Conservation (phyloP, 129 eudicot species). For the Daucus carota region DNA sequence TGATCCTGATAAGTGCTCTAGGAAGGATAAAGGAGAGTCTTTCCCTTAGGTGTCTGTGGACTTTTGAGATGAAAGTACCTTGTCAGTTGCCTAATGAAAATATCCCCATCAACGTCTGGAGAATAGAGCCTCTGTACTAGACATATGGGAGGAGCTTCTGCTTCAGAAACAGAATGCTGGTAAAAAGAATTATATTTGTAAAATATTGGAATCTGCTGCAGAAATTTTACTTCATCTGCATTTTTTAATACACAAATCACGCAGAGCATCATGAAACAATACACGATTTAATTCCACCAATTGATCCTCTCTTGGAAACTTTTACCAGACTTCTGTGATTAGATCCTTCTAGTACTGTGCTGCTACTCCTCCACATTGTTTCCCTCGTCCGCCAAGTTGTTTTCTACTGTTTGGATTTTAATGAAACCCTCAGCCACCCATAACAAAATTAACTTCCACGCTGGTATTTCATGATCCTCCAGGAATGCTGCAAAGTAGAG, state of each 20-base stretch:
- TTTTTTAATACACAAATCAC: conserved; percentile 25
- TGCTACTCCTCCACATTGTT: conserved; percentile 25
- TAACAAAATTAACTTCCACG: conserved; percentile 21
- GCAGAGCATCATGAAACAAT: conserved; percentile 39
- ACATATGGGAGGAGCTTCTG: not conserved
- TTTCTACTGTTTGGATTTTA: not conserved
- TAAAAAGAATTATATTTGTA: not conserved
- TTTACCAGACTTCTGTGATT: conserved; percentile 26
- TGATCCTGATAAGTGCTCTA: not conserved
- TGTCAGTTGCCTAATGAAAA: not conserved
- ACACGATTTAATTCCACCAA: conserved; percentile 22
- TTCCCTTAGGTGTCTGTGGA: not conserved
- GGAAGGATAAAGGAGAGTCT: not conserved
- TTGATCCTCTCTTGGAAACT: conserved; percentile 11
- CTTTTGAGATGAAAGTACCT: not conserved
- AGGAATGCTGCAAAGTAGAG: conserved; percentile 37
- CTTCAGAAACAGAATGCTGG: not conserved
- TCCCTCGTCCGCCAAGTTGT: conserved; percentile 16
- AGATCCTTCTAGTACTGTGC: conserved; percentile 32
- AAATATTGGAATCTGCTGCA: not conserved
- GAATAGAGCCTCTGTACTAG: not conserved
- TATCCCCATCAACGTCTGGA: not conserved
- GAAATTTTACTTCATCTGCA: conserved; percentile 21
- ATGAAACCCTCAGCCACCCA: conserved; percentile 45
- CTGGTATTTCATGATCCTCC: conserved; percentile 23